phyloP scores from a whole-genome alignment of 2,329 filamentous ascomycete species.

The Nectriaceae sp. region DNA sequence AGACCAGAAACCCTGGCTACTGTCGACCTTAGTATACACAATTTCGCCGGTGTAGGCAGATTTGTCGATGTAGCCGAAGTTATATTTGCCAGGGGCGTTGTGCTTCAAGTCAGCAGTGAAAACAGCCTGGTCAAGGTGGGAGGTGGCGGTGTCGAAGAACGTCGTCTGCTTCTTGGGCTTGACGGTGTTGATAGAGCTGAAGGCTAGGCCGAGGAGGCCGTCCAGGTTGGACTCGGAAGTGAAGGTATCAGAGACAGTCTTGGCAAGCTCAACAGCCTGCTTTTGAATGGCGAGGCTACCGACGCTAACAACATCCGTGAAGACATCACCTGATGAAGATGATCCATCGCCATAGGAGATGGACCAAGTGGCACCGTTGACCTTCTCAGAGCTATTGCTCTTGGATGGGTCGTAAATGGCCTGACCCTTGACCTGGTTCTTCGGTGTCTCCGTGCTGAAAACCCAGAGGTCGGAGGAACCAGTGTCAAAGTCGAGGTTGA shows the following conservation, averaged over 20 bases:
- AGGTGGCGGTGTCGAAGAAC: constrained; percentile 40
- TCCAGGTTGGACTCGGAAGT: constrained; percentile 39
- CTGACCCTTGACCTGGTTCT: constrained; percentile 38
- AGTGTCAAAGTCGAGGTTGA: constrained; percentile 48
- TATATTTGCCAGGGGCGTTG: constrained; percentile 60
- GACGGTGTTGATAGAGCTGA: constrained; percentile 46
- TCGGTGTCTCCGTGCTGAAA: constrained; percentile 45
- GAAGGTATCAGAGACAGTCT: constrained; percentile 41
- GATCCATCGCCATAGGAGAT: constrained; percentile 48
- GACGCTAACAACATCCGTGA: constrained; percentile 43
- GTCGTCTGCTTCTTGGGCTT: constrained; percentile 42
- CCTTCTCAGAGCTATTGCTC: constrained; percentile 40
- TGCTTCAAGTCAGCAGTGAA: constrained; percentile 71
- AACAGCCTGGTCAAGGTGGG: constrained; percentile 37
- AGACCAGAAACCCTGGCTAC: constrained; percentile 62
- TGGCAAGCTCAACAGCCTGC: constrained; percentile 47
- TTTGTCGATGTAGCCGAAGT: constrained; percentile 71
- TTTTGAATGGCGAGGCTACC: constrained; percentile 40
- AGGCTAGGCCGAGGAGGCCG: constrained; percentile 47
- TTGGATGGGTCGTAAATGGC: constrained; percentile 40
- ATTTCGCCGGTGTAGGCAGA: constrained; percentile 65
- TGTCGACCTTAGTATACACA: constrained; percentile 62
- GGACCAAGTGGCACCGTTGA: constrained; percentile 40
- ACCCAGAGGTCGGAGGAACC: constrained; percentile 52
- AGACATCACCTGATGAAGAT: constrained; percentile 44